Conservation (phyloP, 148 eudicot species). For the Spergularia bocconei region DNA sequence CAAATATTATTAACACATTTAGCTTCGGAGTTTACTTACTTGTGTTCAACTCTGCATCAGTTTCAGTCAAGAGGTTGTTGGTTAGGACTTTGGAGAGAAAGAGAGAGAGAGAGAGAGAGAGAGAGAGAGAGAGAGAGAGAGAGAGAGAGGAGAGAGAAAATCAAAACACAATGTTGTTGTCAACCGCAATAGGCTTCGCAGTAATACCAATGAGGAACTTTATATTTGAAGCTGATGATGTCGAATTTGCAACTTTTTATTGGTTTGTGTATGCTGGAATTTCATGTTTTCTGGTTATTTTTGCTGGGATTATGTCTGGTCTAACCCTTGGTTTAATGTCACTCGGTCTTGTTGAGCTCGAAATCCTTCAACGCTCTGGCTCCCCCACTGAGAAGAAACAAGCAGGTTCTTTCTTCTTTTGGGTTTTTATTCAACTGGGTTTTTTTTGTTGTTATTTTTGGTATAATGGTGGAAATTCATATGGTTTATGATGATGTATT, state of each 20-base stretch:
- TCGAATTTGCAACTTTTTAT: slow-evolving; percentile 53
- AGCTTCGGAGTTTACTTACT: too few relatives aligned
- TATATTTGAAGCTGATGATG: slow-evolving; percentile 35
- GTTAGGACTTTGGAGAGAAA: too few relatives aligned
- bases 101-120: too few relatives aligned
- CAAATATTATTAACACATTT: too few relatives aligned
- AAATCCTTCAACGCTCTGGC: slow-evolving; percentile 86
- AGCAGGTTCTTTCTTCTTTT: slow-evolving; percentile 51
- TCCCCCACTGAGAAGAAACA: slow-evolving; percentile 37
- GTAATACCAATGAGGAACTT: slow-evolving; percentile 20
- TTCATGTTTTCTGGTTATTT: slow-evolving; percentile 64
- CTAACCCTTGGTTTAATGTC: slow-evolving; percentile 90
- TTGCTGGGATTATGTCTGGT: slow-evolving; percentile 97
- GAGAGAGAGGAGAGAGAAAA: background rate
- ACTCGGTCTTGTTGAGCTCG: slow-evolving; percentile 85
- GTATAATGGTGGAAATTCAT: too few relatives aligned
- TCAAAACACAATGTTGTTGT: background rate
- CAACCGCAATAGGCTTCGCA: slow-evolving; percentile 12
- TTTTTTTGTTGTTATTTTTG: too few relatives aligned
- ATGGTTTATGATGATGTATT: background rate
- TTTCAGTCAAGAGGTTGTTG: too few relatives aligned
- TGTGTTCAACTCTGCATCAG: too few relatives aligned
- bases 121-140: background rate
- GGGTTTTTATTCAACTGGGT: too few relatives aligned
- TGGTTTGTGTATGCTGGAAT: slow-evolving; percentile 80